phyloP scores from a whole-genome alignment of 495 filamentous ascomycete species.

The Hypoxylon crocopeplum region DNA sequence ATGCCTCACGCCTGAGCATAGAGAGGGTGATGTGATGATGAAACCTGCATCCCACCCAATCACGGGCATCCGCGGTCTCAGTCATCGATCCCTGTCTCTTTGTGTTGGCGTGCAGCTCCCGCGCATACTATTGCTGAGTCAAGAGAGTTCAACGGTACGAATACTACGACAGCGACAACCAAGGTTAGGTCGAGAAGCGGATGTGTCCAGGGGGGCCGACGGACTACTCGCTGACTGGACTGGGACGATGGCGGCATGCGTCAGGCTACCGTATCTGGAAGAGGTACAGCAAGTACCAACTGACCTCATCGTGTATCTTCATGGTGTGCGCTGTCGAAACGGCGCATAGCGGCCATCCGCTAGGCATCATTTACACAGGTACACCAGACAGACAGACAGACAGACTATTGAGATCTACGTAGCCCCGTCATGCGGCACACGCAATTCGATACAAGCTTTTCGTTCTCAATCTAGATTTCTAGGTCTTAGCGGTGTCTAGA shows the following conservation, averaged over 20 bases:
- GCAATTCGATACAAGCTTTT: slow-evolving; percentile 18
- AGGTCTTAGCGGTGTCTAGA: slow-evolving; percentile 2
- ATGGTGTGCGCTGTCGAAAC: slow-evolving; percentile 18
- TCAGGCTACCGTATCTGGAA: slow-evolving; percentile 28
- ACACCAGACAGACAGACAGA: not conserved
- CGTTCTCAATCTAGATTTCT: not conserved
- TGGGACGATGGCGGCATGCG: slow-evolving; percentile 33
- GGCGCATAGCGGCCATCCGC: not conserved
- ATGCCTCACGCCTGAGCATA: slow-evolving; percentile 18
- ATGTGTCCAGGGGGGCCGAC: slow-evolving; percentile 25
- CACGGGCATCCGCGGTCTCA: slow-evolving; percentile 21
- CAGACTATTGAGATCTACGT: not conserved
- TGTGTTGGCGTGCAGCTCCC: slow-evolving; percentile 25
- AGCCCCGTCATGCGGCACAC: slow-evolving; percentile 14
- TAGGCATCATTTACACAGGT: not conserved
- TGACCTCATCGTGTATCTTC: slow-evolving; percentile 28
- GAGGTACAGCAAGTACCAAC: slow-evolving; percentile 17
- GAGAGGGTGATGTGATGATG: slow-evolving; percentile 38
- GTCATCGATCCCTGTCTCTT: slow-evolving; percentile 18
- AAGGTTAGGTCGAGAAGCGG: slow-evolving; percentile 15
- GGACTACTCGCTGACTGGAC: slow-evolving; percentile 7
- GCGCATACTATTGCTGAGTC: slow-evolving; percentile 30
- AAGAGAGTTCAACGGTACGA: slow-evolving; percentile 15
- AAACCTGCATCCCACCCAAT: slow-evolving; percentile 34
- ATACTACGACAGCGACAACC: slow-evolving; percentile 13